Evolutionary conservation across 164 flowering plant genomes (phyloP), one percentile per base, ranked within the genome.

Genomic region (Tinospora cordifolia): DNA sequence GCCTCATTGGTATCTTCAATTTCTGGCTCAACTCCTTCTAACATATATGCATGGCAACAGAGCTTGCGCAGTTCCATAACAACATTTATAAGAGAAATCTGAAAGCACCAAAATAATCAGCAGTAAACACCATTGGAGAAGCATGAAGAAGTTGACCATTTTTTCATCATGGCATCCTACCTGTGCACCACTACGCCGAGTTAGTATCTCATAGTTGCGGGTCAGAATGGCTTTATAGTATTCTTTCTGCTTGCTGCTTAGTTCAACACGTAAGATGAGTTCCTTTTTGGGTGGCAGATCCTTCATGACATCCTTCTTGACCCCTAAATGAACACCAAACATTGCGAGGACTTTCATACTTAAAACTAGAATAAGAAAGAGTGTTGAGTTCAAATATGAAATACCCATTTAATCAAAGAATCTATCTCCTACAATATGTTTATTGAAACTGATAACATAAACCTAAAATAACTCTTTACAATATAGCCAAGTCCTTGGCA

Each of bases 41-140:
- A 76, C 96, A 95, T 85, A 72, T 86, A 95, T 8, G 97, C 87
- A 76, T 92, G 98, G 79, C 98, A 92, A 74, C 98, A 95, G 17
- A 95, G 88, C 81, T 95, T 95, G 36, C 99, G 92, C 78, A 95
- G 77, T 78, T 95, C 97, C 99, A 95, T 95, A 58, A 91, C 98
- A 77, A 95, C 98, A 76, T 95, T 95, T 24, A 84, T 92, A 41
- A 95, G 96, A 38, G 99, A 95, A 66, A 92, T 87, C 99, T 95
- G 87, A 71, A 73, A 13, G 36, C 2, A 63, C 15, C 8, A 41
- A 65, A 65, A 60, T 68, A 38, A 76, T 30, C 30, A 62, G 40
- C 27, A 38, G 40, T 59, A 39, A 38, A 34, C 64, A 26, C 14
- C 41, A 39, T 8, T 12, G 22, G 17, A 3, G 22, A 66, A 19